Conservation (phyloP, 2,329 filamentous ascomycete genomes). For the Penicillium sp. region DNA sequence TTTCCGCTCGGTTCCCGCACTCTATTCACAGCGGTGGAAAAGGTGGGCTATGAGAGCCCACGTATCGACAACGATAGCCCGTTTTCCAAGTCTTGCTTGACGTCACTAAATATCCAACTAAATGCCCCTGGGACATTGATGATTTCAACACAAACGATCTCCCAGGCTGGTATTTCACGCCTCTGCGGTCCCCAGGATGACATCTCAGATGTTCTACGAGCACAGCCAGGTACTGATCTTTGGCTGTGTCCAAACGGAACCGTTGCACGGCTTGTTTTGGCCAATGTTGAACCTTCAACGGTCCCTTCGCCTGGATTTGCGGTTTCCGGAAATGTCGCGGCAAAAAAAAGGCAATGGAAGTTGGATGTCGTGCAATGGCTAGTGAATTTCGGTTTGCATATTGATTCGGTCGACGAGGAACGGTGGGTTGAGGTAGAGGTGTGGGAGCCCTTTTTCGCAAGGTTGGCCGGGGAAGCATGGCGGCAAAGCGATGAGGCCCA, state of each 20-base stretch:
- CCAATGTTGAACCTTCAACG: conserved; percentile 21
- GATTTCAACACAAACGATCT: conserved; percentile 36
- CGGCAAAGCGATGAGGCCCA: conserved; percentile 28
- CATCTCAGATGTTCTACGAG: conserved; percentile 14
- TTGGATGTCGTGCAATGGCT: conserved; percentile 38
- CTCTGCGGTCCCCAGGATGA: conserved; percentile 26
- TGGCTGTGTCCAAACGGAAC: conserved; percentile 44
- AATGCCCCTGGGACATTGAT: conserved; percentile 38
- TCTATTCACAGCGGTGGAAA: conserved; percentile 37
- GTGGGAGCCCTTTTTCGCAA: conserved; percentile 40
- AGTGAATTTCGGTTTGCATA: conserved; percentile 35
- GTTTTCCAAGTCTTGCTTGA: conserved; percentile 31
- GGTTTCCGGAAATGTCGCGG: conserved; percentile 9
- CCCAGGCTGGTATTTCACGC: conserved; percentile 37
- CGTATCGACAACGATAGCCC: conserved; percentile 27
- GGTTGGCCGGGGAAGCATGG: conserved; percentile 34
- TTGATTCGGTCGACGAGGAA: conserved; percentile 32
- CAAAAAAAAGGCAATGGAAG: conserved; percentile 37
- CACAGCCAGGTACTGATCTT: conserved; percentile 33
- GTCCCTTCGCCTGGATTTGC: conserved; percentile 23
- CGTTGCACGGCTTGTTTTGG: conserved; percentile 35
- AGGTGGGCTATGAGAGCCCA: conserved; percentile 31
- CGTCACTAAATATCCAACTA: conserved; percentile 40
- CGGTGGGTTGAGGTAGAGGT: conserved; percentile 45
- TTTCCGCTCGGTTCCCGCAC: conserved; percentile 44